These are phyloP conservation scores for Stenocarpella maydis DNA, from an alignment of 2,329 filamentous ascomycete genomes.

Conservation along the genomic window DNA sequence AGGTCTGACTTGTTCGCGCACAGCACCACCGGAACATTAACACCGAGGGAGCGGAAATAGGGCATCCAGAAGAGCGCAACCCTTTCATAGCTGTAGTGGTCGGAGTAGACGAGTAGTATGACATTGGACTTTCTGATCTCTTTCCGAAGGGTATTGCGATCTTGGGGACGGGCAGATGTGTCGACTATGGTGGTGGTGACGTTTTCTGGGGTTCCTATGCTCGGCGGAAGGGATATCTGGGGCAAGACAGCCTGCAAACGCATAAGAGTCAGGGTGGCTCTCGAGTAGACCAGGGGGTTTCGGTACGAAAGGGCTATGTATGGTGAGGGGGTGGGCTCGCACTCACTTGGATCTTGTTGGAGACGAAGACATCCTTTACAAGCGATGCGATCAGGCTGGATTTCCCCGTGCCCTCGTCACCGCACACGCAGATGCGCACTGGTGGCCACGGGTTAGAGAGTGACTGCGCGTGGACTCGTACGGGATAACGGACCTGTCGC, in stretches of 20 bases:
- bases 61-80: conserved; percentile 99
- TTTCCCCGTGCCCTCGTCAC: conserved; percentile 95
- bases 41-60: conserved; percentile 95
- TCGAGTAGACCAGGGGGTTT: no score
- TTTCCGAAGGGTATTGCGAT: conserved; percentile 87
- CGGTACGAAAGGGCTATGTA: no score
- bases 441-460: conserved; percentile 35
- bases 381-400: conserved; percentile 93
- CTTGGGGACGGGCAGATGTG: conserved; percentile 93
- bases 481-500: conserved; percentile 40
- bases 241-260: conserved; percentile 77
- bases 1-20: conserved; percentile 99
- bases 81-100: conserved; percentile 98
- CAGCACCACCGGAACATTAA: conserved; percentile 96
- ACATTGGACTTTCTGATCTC: conserved; percentile 98
- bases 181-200: conserved; percentile 98
- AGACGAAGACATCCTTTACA: conserved; percentile 96
- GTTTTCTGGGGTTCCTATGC: conserved; percentile 92
- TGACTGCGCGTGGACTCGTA: neutral
- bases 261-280: neutral
- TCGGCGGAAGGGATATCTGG: conserved; percentile 93
- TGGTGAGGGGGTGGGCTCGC: no score
- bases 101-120: conserved; percentile 94
- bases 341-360: conserved; percentile 77
- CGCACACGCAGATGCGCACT: conserved; percentile 95